These are phyloP conservation scores for Crotalaria pallida DNA, from an alignment of 306 rosid genomes.

Conservation along the genomic window DNA sequence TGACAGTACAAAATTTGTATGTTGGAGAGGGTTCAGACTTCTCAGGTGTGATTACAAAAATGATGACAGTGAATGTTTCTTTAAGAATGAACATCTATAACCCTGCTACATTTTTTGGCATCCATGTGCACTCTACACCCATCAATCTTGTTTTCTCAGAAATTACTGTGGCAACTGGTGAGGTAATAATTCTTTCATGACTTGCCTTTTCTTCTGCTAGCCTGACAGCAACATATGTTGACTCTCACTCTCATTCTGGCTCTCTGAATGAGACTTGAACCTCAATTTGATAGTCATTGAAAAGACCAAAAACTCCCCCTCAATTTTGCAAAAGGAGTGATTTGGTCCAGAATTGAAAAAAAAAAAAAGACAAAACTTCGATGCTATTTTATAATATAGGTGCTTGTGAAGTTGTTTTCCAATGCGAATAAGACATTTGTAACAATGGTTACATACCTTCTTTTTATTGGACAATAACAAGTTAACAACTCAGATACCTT, in stretches of 20 bases:
- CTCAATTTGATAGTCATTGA: too few species aligned
- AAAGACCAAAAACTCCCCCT: too few species aligned
- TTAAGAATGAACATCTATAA: conserved; percentile 62
- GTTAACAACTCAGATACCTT: too few species aligned
- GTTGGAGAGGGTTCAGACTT: conserved; percentile 78
- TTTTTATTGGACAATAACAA: too few species aligned
- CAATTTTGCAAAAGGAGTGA: too few species aligned
- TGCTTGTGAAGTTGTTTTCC: too few species aligned
- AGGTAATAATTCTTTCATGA: conserved; percentile 36
- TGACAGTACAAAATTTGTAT: conserved; percentile 58
- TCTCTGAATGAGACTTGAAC: not conserved
- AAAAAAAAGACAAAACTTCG: too few species aligned
- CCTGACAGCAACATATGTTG: not conserved
- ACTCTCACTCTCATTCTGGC: not conserved
- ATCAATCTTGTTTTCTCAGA: conserved; percentile 66
- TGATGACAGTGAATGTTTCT: conserved; percentile 76
- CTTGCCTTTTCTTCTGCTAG: not conserved
- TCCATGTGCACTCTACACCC: conserved; percentile 73
- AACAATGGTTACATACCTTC: too few species aligned
- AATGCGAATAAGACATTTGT: too few species aligned
- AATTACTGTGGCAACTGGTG: conserved; percentile 75
- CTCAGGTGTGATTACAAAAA: conserved; percentile 77
- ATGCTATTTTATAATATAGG: too few species aligned
- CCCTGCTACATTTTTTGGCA: conserved; percentile 88
- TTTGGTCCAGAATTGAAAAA: too few species aligned